Conservation (phyloP, 2,329 filamentous ascomycete species). For the Chrysoporthe cubensis region DNA sequence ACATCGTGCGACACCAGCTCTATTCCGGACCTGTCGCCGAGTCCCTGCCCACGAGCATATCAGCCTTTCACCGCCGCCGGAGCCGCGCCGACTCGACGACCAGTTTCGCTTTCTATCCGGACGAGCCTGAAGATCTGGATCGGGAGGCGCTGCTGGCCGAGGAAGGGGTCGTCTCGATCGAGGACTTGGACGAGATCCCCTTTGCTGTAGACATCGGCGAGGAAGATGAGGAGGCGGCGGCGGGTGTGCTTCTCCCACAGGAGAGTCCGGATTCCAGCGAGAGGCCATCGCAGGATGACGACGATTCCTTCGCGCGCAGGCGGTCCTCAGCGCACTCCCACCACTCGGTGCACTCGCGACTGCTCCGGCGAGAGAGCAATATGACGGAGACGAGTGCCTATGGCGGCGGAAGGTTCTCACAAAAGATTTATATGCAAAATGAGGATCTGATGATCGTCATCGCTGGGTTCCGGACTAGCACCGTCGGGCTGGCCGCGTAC, state of each 20-base stretch:
- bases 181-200: constrained; percentile 45
- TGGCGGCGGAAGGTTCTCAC: constrained; percentile 68
- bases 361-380: constrained; percentile 73
- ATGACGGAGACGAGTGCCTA: constrained; percentile 70
- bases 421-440: constrained; percentile 91
- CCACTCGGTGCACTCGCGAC: constrained; percentile 61
- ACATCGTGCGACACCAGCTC: constrained; percentile 50
- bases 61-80: constrained; percentile 83
- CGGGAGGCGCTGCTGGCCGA: constrained; percentile 35
- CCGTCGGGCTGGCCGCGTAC: constrained; percentile 71
- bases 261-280: constrained; percentile 48
- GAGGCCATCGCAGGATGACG: constrained; percentile 39
- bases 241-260: constrained; percentile 33
- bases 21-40: constrained; percentile 94
- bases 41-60: constrained; percentile 90
- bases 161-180: constrained; percentile 37
- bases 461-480: constrained; percentile 84
- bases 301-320: constrained; percentile 56
- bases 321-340: constrained; percentile 65
- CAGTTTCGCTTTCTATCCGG: constrained; percentile 88
- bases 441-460: constrained; percentile 95
- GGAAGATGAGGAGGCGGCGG: constrained; percentile 36
- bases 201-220: constrained; percentile 46
- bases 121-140: constrained; percentile 54
- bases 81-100: constrained; percentile 79